These are phyloP conservation scores for Solanum paucissectum DNA, from an alignment of 257 asterid genomes.

Conservation along the genomic window DNA sequence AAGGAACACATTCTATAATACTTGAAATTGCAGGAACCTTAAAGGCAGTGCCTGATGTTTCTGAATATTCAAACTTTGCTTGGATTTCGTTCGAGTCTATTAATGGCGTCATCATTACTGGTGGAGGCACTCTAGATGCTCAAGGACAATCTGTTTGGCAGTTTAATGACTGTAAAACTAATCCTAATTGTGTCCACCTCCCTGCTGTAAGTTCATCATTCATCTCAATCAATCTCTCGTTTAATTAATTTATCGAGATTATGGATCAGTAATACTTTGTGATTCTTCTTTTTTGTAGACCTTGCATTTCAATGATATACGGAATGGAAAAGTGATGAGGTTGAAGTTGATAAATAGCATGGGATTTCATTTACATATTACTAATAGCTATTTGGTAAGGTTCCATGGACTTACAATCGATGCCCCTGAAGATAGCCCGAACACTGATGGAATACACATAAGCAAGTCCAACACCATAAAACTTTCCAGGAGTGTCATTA, in stretches of 20 bases:
- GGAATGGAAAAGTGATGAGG: slow-evolving; percentile 30
- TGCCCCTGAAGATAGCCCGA: slow-evolving; percentile 37
- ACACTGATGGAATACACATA: slow-evolving; percentile 59
- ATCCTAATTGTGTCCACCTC: slow-evolving; percentile 32
- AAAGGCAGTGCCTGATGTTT: slow-evolving; percentile 37
- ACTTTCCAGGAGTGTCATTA: slow-evolving; percentile 23
- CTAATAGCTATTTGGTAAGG: slow-evolving; percentile 22
- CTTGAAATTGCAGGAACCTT: slow-evolving; percentile 33
- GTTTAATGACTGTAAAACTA: slow-evolving; percentile 41
- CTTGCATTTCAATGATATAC: slow-evolving; percentile 26
- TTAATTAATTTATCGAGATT: not conserved
- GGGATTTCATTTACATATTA: slow-evolving; percentile 70
- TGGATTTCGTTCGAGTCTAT: slow-evolving; percentile 36
- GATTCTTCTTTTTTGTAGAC: slow-evolving; percentile 9
- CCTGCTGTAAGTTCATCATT: slow-evolving; percentile 29
- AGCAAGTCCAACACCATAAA: slow-evolving; percentile 33
- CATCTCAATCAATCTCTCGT: not conserved
- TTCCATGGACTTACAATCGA: slow-evolving; percentile 23
- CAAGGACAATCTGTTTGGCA: slow-evolving; percentile 40
- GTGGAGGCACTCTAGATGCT: slow-evolving; percentile 53
- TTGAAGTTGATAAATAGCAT: slow-evolving; percentile 38
- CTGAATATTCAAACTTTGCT: slow-evolving; percentile 31
- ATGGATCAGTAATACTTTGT: not conserved
- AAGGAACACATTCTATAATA: slow-evolving; percentile 18
- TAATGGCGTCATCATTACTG: slow-evolving; percentile 30